Evolutionary conservation across 768 basidiomycete species (phyloP), one percentile per base, ranked within the genome.

Genomic region (Mycena vulgaris): DNA sequence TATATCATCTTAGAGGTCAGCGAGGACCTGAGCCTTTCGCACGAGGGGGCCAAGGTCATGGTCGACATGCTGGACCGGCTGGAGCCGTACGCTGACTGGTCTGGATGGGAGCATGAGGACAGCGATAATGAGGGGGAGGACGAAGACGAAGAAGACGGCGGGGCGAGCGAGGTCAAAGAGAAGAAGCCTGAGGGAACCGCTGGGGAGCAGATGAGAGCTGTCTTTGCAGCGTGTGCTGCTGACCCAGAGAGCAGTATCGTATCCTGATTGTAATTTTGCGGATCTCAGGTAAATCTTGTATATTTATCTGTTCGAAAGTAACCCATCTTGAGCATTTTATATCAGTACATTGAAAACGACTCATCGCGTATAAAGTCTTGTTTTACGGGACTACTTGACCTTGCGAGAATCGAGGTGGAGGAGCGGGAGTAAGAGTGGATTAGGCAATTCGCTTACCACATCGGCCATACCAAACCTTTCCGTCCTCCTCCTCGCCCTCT

Each of bases 221-320:
- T 68, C 11, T 67, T 67, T 60, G 66, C 57, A 4, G 66, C 57
- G 8, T 59, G 66, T 67, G 57, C 66, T 1, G 57, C 30, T 10
- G 52, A 60, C 39, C 66, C 58, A 40, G 66, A 60, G n/a, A 68
- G n/a, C n/a, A n/a, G n/a, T 5, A 33, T 64, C 21, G 52, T 64
- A 23, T 37, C 39, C 42, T 63, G 25, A 51, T 37, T 37, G 35
- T 37, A 37, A 14, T 14, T n/a, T n/a, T n/a, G n/a, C n/a, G n/a
- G n/a, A n/a, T n/a, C n/a, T n/a, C n/a, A n/a, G n/a, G n/a, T n/a
- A n/a, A n/a, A n/a, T n/a, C n/a, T n/a, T n/a, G n/a, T n/a, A n/a
- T n/a, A n/a, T n/a, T n/a, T n/a, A n/a, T n/a, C n/a, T n/a, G n/a
- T n/a, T n/a, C n/a, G n/a, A n/a, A n/a, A n/a, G 35, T 37, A 37